Base-by-base conservation (phyloP, 208 protist species). In the Wallacemonas rigidus region DNA sequence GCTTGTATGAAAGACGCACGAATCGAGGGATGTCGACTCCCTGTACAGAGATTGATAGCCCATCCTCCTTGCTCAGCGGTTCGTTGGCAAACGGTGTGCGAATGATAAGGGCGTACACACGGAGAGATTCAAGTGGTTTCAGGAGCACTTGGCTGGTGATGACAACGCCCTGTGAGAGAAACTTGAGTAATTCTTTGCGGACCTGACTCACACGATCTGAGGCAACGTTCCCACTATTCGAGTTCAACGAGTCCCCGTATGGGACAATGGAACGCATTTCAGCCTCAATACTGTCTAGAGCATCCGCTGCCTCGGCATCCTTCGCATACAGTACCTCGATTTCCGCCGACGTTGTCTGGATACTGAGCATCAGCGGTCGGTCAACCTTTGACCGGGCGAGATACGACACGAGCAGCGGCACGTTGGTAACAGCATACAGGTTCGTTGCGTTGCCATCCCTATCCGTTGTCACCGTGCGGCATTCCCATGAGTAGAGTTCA, bases 401-500 rank as follows among this genome's bases (percentile, higher is more conserved):
- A 70, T 94, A 96, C 0, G 88, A 80, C 12, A 96, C 75, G n/a
- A 96, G 69, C 35, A 92, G 75, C n/a, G 91, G 91, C 6, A 93
- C 81, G 55, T 87, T 87, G 3, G 81, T 79, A 55, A 96, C 86
- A 6, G 89, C 86, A 65, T 79, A 80, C 35, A 94, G 69, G 43
- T 60, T 69, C 47, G 15, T 41, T 4, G 64, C 47, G 47, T 65
- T 65, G 38, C 43, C 67, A 35, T 74, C 71, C 43, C 50, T 58
- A 47, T 71, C 68, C 14, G 12, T 47, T 4, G 58, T 38, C 7
- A 41, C 38, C 26, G 79, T 50, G 50, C 83, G 77, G 48, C 79
- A 82, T 36, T 89, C 83, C 83, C 91, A 96, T 1, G 86, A 82
- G 68, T 96, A 96, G 35, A 96, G 71, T 69, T 90, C 87, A 73